These are phyloP conservation scores for Oxytropis ochrocephala DNA, from an alignment of 306 rosid species.

Conservation along the genomic window DNA sequence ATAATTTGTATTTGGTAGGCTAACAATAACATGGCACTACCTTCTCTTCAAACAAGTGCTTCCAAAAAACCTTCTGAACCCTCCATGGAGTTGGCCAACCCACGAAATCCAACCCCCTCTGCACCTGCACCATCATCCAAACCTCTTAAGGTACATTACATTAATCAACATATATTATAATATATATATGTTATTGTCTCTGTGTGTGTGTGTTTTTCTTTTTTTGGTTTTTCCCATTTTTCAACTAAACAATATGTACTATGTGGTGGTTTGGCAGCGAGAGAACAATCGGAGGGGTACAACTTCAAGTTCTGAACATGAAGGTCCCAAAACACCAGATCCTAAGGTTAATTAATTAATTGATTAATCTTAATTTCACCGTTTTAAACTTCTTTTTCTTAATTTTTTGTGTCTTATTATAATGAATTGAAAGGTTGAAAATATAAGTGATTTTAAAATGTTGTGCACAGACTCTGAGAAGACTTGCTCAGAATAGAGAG, in stretches of 20 bases:
- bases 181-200: neutral
- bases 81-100: slow-evolving; percentile 65
- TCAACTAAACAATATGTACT: slow-evolving; percentile 1
- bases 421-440: neutral
- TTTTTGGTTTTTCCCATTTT: neutral
- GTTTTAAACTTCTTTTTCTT: neutral
- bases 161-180: neutral
- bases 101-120: slow-evolving; percentile 36
- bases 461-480: slow-evolving; percentile 67
- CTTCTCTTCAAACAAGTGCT: slow-evolving; percentile 44
- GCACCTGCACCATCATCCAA: slow-evolving; percentile 57
- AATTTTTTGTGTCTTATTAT: neutral
- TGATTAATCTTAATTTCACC: neutral
- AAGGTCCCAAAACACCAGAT: slow-evolving; percentile 91
- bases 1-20: slow-evolving; percentile 29
- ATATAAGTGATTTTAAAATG: neutral
- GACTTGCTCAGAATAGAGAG: slow-evolving; percentile 99
- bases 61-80: slow-evolving; percentile 55
- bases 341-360: slow-evolving; percentile 53
- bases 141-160: slow-evolving; percentile 36
- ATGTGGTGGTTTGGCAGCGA: slow-evolving; percentile 37
- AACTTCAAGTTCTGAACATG: slow-evolving; percentile 89
- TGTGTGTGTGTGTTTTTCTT: neutral
- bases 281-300: slow-evolving; percentile 69
- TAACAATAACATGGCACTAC: slow-evolving; percentile 31